Percentiles rank a stretch among this genome's conserved stretches.
Conservation (phyloP, 1,284 basidiomycete species). For the Cutaneotrichosporon cavernicola region DNA sequence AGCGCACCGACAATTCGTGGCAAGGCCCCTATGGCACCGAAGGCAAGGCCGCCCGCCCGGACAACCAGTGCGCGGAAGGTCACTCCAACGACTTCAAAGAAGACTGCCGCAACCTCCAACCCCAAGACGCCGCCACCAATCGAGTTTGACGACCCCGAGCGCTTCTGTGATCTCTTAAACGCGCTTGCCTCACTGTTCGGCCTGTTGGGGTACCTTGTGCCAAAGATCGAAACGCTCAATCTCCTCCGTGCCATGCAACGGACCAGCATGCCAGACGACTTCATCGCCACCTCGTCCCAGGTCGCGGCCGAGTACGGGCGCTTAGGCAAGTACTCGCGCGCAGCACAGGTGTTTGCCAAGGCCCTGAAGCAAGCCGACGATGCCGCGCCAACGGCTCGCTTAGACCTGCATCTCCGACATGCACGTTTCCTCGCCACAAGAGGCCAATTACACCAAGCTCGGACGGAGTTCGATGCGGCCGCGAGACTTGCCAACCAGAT, state of each 20-base stretch:
- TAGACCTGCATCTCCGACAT: conserved; percentile 64
- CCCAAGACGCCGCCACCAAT: neutral
- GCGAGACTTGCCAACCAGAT: conserved; percentile 55
- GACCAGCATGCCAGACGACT: conserved; percentile 58
- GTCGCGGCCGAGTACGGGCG: conserved; percentile 73
- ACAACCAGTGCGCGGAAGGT: neutral
- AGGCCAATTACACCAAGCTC: conserved; percentile 64
- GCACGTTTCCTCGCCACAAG: conserved; percentile 65
- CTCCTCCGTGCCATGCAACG: conserved; percentile 61
- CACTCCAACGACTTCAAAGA: conserved; percentile 7
- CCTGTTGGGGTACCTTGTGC: conserved; percentile 58
- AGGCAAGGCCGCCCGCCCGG: neutral
- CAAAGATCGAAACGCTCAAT: conserved; percentile 55
- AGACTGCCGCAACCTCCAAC: neutral
- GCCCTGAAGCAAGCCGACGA: conserved; percentile 55
- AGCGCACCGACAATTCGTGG: conserved; percentile 10
- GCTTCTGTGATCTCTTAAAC: conserved; percentile 54
- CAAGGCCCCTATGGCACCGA: neutral
- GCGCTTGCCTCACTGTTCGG: conserved; percentile 67
- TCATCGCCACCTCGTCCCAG: conserved; percentile 64
- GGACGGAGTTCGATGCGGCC: conserved; percentile 24
- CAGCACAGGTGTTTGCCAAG: conserved; percentile 63
- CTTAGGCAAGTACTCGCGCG: conserved; percentile 70
- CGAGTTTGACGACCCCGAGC: conserved; percentile 57
- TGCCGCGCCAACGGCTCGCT: conserved; percentile 43